Base-by-base conservation (phyloP, 257 asterid genomes). In the Solanum bulbocastanum region DNA sequence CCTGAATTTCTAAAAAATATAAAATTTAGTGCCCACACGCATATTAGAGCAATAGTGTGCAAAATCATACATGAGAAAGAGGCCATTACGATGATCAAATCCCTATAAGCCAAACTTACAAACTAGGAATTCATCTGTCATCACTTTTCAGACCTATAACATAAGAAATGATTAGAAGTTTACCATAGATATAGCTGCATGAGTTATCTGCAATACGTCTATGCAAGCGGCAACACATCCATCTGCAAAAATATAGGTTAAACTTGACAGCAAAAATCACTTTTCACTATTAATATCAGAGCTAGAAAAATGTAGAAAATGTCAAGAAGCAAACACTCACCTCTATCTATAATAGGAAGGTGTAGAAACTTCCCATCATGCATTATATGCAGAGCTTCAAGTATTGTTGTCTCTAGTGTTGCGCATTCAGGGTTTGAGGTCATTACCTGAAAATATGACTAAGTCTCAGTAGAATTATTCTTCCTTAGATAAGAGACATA, bases 121-220 rank as follows among this genome's bases (percentile, higher is more conserved):
- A 81, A 81, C 18, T 15, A 81, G 68, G 68, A 81, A 27, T 78
- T 81, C 85, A 27, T 27, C 18, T 16, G 68, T 13, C 40, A 81
- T 49, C 42, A 81, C 40, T 79, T 79, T 25, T 27, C 37, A 79
- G 66, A 79, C 84, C 60, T 44, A 44, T 25, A 79, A 30, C 85
- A 81, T 30, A 81, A 81, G 27, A 81, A 46, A 46, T 30, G 36
- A 30, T 44, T 81, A 49, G 66, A 46, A 30, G 85, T 46, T 90
- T 93, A 96, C 99, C 98, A 95, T 93, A 74, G 98, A 93, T 90
- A 96, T 93, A 79, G 98, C 96, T 8, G 98, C 98, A 88, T 96
- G 98, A 87, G 96, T 94, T 91, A 96, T 94, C 93, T 95, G 98
- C 96, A 96, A 86, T 87, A 96, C 99, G 89, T 96, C 99, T 9